Evolutionary conservation across 352 stramenopile species (phyloP), one percentile per base, ranked within the genome.

Genomic region (Pythium insidiosum): DNA sequence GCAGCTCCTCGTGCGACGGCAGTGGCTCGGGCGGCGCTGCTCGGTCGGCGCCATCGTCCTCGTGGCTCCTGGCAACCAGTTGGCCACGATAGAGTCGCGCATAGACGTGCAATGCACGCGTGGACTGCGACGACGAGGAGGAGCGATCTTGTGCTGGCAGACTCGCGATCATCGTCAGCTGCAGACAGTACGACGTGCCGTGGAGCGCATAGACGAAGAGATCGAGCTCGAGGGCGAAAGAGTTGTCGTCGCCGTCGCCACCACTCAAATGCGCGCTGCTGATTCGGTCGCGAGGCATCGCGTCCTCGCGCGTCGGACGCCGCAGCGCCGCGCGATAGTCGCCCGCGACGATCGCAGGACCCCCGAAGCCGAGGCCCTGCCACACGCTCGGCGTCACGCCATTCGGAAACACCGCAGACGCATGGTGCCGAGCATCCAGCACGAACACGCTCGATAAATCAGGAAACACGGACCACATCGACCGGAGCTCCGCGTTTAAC

Each of bases 171-270:
- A 56, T 5, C 15, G 47, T 50, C 6, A 56, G 12, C 43, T 56
- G 53, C 16, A 55, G 7, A 16, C 34, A 62, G 43, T 57, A 62
- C 47, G 53, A 62, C 25, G 53, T 41, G 25, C 31, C 38, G 10
- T 47, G 30, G 12, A 46, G 22, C 20, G 47, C 39, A 43, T 58
- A 63, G 21, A 39, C 34, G 31, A 58, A 58, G 20, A 52, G 16
- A 19, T 63, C 48, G 9, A 63, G 35, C n/a, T 63, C 48, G 16
- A 63, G 37, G n/a, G 53, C 47, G 18, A 53, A 36, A 2, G 47
- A 36, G 7, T 37, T 43, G 38, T 63, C 54, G 12, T 63, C 55
- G 5, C 26, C 23, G 4, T 53, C n/a, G n/a, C n/a, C n/a, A n/a
- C n/a, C n/a, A n/a, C n/a, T n/a, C n/a, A n/a, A n/a, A n/a, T n/a